These are phyloP conservation scores for Solanum peruvianum DNA, from an alignment of 257 asterid species.

Conservation along the genomic window DNA sequence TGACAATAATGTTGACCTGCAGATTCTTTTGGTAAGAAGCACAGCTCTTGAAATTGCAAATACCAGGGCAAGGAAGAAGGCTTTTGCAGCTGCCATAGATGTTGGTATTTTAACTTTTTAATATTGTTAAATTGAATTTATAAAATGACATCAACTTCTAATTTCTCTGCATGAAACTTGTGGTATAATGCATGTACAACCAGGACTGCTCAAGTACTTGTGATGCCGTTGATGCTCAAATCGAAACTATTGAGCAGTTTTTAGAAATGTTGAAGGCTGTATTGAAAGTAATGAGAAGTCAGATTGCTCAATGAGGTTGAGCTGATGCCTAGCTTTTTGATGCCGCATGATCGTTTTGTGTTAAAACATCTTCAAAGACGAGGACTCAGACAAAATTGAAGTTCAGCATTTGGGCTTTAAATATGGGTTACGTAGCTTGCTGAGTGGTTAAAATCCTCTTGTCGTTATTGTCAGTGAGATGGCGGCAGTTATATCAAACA, in stretches of 20 bases:
- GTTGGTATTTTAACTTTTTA: constrained; percentile 7
- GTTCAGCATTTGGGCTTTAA: background rate
- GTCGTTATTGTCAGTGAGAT: background rate
- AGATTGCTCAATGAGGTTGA: background rate
- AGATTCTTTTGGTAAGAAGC: constrained; percentile 5
- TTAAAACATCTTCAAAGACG: background rate
- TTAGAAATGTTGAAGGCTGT: constrained; percentile 5
- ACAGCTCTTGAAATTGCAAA: constrained; percentile 7
- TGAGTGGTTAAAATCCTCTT: background rate
- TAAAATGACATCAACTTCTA: background rate
- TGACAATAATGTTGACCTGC: background rate
- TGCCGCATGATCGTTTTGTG: background rate
- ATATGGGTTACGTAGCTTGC: background rate
- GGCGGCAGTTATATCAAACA: background rate
- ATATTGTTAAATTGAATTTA: background rate
- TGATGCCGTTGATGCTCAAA: constrained; percentile 6
- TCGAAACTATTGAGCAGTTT: constrained; percentile 1
- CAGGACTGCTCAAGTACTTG: background rate
- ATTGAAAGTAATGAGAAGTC: background rate
- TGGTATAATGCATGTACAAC: background rate
- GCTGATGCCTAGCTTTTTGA: background rate
- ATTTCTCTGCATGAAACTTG: background rate
- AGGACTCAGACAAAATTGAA: background rate
- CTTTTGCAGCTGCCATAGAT: constrained; percentile 4
- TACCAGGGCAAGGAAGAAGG: constrained; percentile 17